Conservation (phyloP, 441 rosid genomes). For the Mallotus japonicus region DNA sequence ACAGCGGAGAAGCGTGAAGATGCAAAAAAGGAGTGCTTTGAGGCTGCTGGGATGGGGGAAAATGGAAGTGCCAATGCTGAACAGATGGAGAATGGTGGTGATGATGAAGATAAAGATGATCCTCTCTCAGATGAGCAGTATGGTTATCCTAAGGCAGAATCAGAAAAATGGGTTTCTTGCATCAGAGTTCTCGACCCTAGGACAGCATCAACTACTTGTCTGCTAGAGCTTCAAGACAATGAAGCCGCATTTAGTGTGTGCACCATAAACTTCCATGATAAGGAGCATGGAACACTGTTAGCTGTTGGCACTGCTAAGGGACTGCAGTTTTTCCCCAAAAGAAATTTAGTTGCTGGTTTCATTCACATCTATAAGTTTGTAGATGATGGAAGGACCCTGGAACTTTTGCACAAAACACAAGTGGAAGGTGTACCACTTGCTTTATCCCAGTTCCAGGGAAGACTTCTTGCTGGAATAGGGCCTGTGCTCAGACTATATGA, state of each 20-base stretch:
- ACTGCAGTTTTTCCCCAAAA: constrained; percentile 84
- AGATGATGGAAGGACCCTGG: constrained; percentile 81
- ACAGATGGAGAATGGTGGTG: constrained; percentile 86
- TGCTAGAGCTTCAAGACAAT: constrained; percentile 93
- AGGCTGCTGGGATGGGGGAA: constrained; percentile 79
- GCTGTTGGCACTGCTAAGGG: constrained; percentile 97
- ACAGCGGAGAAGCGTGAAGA: constrained; percentile 97
- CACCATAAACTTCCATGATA: constrained; percentile 90
- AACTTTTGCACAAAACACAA: constrained; percentile 93
- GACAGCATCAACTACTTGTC: constrained; percentile 82
- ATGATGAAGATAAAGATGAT: constrained; percentile 88
- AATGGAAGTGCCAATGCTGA: constrained; percentile 60
- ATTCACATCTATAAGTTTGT: constrained; percentile 88
- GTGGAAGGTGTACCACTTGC: constrained; percentile 97
- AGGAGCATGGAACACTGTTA: constrained; percentile 83
- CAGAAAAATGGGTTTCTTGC: constrained; percentile 95
- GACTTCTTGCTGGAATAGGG: constrained; percentile 88
- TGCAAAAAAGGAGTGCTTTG: constrained; percentile 81
- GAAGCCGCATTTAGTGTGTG: constrained; percentile 95
- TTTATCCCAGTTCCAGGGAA: constrained; percentile 85
- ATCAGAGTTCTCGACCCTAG: constrained; percentile 92
- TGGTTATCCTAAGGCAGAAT: constrained; percentile 94
- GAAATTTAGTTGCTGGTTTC: constrained; percentile 59
- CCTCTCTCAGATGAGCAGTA: constrained; percentile 92
- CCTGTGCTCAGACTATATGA: constrained; percentile 84